Base-by-base conservation (phyloP, 2,329 filamentous ascomycete species). In the Aquanectria penicillioides region DNA sequence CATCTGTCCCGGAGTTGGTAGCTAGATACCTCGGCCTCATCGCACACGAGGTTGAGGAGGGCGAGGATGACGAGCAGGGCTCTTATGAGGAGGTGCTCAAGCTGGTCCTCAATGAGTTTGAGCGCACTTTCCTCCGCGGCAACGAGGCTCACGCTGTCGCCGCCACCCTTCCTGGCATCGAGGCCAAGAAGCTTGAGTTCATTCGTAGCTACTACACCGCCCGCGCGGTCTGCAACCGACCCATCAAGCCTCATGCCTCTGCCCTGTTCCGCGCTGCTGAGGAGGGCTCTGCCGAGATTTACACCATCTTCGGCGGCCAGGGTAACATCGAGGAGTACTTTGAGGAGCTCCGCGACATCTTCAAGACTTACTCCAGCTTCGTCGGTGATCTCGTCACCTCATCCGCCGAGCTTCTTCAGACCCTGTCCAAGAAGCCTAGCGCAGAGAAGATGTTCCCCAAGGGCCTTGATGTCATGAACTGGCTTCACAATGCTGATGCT, bases 301-400 rank as follows among this genome's bases (percentile, higher is more conserved):
- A 97, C 81, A 94, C 89, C 65, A 93, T 99, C 62, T 97, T 98
- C 68, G 95, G 95, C 59, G 95, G 95, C 6, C 95, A 99, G 77
- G 95, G 95, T 69, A 99, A 99, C 78, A 98, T 99, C 64, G 94
- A 99, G 78, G 96, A 99, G 80, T 99, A 99, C 80, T 99, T 99
- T 72, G 94, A 99, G 68, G 95, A 99, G 81, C 86, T 99, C 62
- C 89, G 95, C 55, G 91, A 97, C 75, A 86, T 98, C 57, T 94
- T 94, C 81, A 88, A 84, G 70, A 97, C 94, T 59, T 99, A 99
- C 79, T 90, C 92, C 11, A 91, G 91, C 23, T 96, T 99, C 67
- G 88, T 97, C 5, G 90, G 92, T 67, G 93, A 96, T 65, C 88
- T 98, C 64, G 86, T 99, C 71, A 84, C 85, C 23, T 86, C 88